Conservation (phyloP, 169 alveolate species). For the Blepharisma undulans region DNA sequence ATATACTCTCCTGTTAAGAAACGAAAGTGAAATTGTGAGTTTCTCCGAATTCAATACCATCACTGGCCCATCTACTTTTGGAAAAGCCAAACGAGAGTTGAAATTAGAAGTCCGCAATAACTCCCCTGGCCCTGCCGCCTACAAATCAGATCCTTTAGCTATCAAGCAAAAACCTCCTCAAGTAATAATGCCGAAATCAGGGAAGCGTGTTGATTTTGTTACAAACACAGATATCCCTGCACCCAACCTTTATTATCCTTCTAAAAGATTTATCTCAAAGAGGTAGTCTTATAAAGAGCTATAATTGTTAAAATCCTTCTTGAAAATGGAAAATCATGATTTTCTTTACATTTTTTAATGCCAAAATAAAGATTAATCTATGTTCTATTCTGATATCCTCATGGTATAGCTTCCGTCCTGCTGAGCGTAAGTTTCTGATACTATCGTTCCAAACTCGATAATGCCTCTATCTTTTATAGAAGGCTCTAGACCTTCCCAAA, state of each 20-base stretch:
- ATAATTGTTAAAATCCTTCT: neutral
- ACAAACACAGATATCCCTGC: neutral
- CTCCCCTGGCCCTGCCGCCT: conserved; percentile 5
- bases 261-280: neutral
- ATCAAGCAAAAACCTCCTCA: neutral
- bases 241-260: neutral
- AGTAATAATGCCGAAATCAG: neutral
- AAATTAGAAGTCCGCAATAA: neutral
- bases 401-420: neutral
- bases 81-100: neutral
- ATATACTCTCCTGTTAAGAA: neutral
- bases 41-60: neutral
- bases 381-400: neutral
- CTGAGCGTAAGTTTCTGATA: neutral
- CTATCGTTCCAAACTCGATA: neutral
- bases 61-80: neutral
- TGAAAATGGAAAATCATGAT: neutral
- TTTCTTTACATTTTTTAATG: neutral
- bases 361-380: neutral
- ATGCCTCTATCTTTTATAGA: neutral
- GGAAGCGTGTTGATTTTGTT: neutral
- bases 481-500: neutral
- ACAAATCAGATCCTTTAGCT: neutral
- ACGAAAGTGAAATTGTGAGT: neutral
- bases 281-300: neutral